phyloP scores from a whole-genome alignment of 129 eudicot species.

The Arctium minus region DNA sequence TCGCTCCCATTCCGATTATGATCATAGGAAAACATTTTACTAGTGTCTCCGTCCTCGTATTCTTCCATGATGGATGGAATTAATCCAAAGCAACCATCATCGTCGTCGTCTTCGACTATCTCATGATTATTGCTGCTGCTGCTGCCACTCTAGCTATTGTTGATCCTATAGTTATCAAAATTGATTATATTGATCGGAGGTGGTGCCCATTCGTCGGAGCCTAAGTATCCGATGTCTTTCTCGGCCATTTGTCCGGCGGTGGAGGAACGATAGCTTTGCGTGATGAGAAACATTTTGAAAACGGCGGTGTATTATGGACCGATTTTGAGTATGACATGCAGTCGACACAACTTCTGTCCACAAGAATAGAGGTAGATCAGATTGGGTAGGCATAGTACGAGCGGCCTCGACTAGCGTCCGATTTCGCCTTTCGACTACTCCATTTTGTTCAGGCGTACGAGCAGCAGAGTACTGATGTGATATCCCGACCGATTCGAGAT shows the following conservation, averaged over 20 bases:
- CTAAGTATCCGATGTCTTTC: neutral
- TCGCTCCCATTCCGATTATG: slow-evolving; percentile 16
- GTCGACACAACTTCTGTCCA: too few relatives aligned
- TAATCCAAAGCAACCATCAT: neutral
- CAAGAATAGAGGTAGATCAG: too few relatives aligned
- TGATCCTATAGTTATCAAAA: slow-evolving; percentile 11
- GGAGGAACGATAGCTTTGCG: neutral
- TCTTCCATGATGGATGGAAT: slow-evolving; percentile 15
- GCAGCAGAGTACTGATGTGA: too few relatives aligned
- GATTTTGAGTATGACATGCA: too few relatives aligned
- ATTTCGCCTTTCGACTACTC: too few relatives aligned
- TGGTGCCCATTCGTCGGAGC: slow-evolving; percentile 2
- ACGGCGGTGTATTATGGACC: too few relatives aligned
- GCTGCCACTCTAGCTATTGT: neutral
- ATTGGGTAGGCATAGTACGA: too few relatives aligned
- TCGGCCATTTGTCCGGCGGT: slow-evolving; percentile 1
- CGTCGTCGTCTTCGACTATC: slow-evolving; percentile 14
- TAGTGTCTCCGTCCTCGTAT: neutral
- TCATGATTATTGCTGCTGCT: slow-evolving; percentile 18
- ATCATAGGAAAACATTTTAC: slow-evolving; percentile 6
- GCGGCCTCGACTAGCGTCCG: too few relatives aligned
- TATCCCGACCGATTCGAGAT: too few relatives aligned
- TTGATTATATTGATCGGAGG: slow-evolving; percentile 23
- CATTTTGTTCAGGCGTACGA: too few relatives aligned
- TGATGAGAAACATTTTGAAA: too few relatives aligned